Conservation (phyloP, 1,284 basidiomycete species). For the Puccinia horiana region DNA sequence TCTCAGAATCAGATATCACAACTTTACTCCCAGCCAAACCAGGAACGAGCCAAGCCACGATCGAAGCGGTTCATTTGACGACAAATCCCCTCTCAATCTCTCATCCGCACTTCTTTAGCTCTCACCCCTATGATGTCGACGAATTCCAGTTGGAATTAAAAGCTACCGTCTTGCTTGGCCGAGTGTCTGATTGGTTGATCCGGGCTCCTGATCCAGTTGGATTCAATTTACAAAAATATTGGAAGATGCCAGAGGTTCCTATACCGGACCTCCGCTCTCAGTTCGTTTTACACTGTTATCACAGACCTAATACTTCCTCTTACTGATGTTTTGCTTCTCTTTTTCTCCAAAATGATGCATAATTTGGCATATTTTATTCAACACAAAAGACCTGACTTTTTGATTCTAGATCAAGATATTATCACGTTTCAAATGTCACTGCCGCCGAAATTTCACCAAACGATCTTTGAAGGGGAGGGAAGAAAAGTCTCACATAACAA, state of each 20-base stretch:
- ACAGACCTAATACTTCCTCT: not conserved
- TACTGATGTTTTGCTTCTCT: not conserved
- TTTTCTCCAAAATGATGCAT: not conserved
- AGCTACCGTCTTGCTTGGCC: slow-evolving; percentile 30
- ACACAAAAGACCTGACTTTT: not conserved
- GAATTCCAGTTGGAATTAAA: slow-evolving; percentile 43
- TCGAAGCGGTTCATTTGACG: not conserved
- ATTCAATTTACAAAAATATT: slow-evolving; percentile 38
- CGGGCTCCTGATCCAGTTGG: slow-evolving; percentile 39
- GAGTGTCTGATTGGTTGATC: slow-evolving; percentile 41
- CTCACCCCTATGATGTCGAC: slow-evolving; percentile 38
- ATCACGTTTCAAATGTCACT: slow-evolving; percentile 27
- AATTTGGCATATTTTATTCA: not conserved
- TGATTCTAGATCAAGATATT: slow-evolving; percentile 29
- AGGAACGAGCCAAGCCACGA: not conserved
- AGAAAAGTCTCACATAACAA: slow-evolving; percentile 14
- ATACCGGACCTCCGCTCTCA: slow-evolving; percentile 38
- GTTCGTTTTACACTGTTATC: slow-evolving; percentile 1
- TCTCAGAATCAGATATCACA: slow-evolving; percentile 38
- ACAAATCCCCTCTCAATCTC: slow-evolving; percentile 31
- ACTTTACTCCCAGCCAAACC: slow-evolving; percentile 36
- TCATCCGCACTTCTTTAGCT: slow-evolving; percentile 36
- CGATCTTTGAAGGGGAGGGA: slow-evolving; percentile 27
- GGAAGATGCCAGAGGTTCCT: slow-evolving; percentile 9
- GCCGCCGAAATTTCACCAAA: slow-evolving; percentile 9